Evolutionary conservation across 345 rosid genomes (phyloP).

Genomic region (Xanthoceras sorbifolium): DNA sequence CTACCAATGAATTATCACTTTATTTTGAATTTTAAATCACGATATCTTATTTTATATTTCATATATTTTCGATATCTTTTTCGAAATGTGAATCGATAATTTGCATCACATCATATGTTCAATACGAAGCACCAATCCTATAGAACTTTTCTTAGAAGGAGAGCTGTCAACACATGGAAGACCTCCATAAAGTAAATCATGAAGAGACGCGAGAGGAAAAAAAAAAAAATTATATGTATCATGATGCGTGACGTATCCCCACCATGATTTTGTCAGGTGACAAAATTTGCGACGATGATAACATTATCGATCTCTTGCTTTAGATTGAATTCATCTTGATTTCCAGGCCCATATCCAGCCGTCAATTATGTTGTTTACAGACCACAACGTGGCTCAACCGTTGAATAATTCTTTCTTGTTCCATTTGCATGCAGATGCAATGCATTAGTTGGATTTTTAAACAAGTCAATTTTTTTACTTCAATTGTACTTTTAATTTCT

Average conservation of each 20-base stretch:
- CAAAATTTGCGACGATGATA: too few relatives aligned
- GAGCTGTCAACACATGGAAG: not conserved
- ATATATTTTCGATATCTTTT: too few relatives aligned
- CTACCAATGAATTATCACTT: not conserved
- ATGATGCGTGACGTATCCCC: too few relatives aligned
- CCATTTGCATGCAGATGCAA: not conserved
- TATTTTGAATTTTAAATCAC: not conserved
- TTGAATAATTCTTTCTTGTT: not conserved
- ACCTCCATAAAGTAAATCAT: not conserved
- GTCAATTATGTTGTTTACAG: not conserved
- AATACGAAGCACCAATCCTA: too few relatives aligned
- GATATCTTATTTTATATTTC: too few relatives aligned
- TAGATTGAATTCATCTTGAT: slow-evolving; percentile 3
- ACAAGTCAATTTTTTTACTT: not conserved
- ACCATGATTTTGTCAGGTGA: too few relatives aligned
- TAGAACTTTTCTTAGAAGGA: not conserved
- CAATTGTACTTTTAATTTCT: not conserved
- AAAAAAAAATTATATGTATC: too few relatives aligned
- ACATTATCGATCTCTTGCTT: not conserved
- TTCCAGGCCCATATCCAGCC: not conserved
- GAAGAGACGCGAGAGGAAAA: not conserved
- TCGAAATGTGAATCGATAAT: too few relatives aligned
- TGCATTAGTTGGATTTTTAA: not conserved
- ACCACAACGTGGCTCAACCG: not conserved
- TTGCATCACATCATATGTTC: not conserved